These are phyloP conservation scores for Debaryomyces prosopidis DNA, from an alignment of 805 yeast genomes.

Conservation along the genomic window DNA sequence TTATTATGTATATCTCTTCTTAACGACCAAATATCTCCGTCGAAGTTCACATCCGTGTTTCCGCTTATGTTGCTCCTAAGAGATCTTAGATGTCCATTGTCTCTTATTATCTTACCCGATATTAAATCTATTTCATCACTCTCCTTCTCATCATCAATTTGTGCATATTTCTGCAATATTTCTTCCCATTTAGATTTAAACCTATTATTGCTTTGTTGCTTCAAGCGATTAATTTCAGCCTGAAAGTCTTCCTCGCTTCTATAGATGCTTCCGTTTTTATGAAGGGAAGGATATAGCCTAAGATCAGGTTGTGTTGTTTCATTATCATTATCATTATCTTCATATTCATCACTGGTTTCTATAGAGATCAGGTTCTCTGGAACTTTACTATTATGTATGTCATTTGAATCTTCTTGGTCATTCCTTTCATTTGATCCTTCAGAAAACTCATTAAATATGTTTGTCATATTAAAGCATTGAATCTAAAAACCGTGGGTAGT, in stretches of 20 bases:
- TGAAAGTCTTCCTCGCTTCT: constrained; percentile 19
- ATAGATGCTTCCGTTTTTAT: constrained; percentile 1
- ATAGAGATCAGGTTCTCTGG: constrained; percentile 21
- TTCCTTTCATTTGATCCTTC: background rate
- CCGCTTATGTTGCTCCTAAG: constrained; percentile 19
- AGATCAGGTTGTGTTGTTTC: constrained; percentile 2
- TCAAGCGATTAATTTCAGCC: constrained; percentile 24
- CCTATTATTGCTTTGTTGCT: constrained; percentile 27
- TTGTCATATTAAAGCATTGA: background rate
- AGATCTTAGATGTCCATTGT: constrained; percentile 68
- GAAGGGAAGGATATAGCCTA: constrained; percentile 5
- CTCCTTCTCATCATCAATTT: constrained; percentile 47
- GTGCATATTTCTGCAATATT: constrained; percentile 52
- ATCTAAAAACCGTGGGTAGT: background rate
- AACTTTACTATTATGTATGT: background rate
- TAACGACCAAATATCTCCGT: constrained; percentile 39
- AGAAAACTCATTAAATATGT: background rate
- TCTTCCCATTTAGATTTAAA: constrained; percentile 46
- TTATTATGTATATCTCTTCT: constrained; percentile 17
- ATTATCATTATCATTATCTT: background rate
- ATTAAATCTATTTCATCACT: constrained; percentile 66
- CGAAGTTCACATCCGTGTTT: constrained; percentile 10
- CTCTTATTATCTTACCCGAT: constrained; percentile 63
- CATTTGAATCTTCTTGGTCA: background rate
- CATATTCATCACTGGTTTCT: constrained; percentile 15